Evolutionary conservation across 108 stramenopile species (phyloP).

Genomic region (Conticribra guillardii): DNA sequence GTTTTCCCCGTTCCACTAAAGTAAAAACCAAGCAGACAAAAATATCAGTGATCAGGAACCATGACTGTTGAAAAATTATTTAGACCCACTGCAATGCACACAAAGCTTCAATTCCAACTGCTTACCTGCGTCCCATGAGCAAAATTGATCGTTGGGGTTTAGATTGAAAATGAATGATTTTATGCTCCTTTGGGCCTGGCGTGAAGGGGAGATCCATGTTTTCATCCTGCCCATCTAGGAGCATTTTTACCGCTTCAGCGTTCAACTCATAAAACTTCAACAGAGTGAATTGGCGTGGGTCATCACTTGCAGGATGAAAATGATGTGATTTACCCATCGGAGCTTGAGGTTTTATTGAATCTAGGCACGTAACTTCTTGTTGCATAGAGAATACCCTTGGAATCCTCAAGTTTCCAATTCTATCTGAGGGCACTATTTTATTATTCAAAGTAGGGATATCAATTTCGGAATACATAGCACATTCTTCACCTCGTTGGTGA

Average conservation of each 20-base stretch:
- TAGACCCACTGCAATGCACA: too few relatives aligned
- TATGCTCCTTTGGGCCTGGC: conserved; percentile 57
- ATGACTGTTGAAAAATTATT: too few relatives aligned
- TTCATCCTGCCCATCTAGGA: conserved; percentile 37
- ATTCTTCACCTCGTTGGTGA: conserved; percentile 49
- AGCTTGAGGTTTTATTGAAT: not conserved
- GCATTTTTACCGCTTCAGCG: conserved; percentile 28
- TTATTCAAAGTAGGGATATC: conserved; percentile 17
- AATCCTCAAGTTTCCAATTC: not conserved
- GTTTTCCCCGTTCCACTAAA: conserved; percentile 52
- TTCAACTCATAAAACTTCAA: conserved; percentile 61
- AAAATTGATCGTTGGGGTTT: conserved; percentile 39
- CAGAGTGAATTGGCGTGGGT: conserved; percentile 48
- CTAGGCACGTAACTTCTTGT: conserved; percentile 10
- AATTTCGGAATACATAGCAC: conserved; percentile 35
- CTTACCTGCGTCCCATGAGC: conserved; percentile 47
- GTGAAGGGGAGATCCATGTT: conserved; percentile 54
- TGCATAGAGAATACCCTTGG: conserved; percentile 45
- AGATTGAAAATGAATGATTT: conserved; percentile 48
- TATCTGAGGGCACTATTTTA: not conserved
- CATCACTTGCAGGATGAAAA: conserved; percentile 48
- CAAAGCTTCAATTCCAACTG: not conserved
- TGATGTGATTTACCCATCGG: conserved; percentile 17
- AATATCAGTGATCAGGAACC: too few relatives aligned
- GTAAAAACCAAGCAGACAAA: too few relatives aligned